Evolutionary conservation across 2,329 filamentous ascomycete genomes (phyloP), one percentile per base, ranked within the genome.

Genomic region (Helicocarpus griseus): DNA sequence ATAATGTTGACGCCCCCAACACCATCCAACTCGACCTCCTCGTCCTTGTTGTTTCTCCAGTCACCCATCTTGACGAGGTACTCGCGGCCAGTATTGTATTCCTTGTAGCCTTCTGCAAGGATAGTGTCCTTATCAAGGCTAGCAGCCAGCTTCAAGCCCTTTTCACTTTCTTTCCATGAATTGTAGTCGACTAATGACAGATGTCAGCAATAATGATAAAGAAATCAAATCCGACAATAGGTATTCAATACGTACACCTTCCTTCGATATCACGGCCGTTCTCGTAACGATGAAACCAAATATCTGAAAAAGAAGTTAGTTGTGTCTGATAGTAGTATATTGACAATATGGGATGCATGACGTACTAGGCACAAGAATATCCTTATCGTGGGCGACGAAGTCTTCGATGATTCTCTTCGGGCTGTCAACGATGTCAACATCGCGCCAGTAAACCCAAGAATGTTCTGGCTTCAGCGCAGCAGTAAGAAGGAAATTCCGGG

Each of bases 391-490:
- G 19, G 88, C 87, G 61, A 95, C 86, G 60, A 98, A 94, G 63
- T 98, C 93, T 72, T 98, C 90, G 31, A 98, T 76, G 55, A 98
- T 94, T 64, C 80, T 84, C 57, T 80, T 78, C 1, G 91, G 89
- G 66, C 86, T 95, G 65, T 98, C 90, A 44, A 87, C 83, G 61
- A 98, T 96, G 69, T 98, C 93, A 47, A 95, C 90, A 67, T 98
- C 93, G 54, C 93, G 82, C 93, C 93, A 98, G 69, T 96, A 97
- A 7, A 97, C 90, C 93, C 93, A 98, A 7, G 89, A 91, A 67
- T 98, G 93, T 55, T 97, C 89, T 0, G 89, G 83, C 73, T 94
- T 95, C 62, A 98, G 67, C 2, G 93, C 85, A 0, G 88, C 77
- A 29, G 83, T 81, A 1, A 98, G 80, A 19, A 98, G 77, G 69